Percentiles rank a stretch among this genome's conserved stretches.
These are phyloP conservation scores for Postia placenta DNA, from an alignment of 768 basidiomycete genomes.

Conservation along the genomic window DNA sequence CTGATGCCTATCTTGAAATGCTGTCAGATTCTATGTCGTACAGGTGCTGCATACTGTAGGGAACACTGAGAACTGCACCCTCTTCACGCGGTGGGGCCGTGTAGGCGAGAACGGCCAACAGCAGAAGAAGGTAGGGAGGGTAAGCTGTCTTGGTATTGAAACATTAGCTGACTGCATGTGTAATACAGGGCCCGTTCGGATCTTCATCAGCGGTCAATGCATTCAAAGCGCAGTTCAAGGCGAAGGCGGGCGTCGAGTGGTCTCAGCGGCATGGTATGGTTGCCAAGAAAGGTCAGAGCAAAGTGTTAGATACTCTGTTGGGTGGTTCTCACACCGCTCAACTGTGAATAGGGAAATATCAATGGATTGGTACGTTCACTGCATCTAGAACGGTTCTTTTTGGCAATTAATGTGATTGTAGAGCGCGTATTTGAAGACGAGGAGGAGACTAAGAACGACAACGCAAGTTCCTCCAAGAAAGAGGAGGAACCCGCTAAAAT, in stretches of 20 bases:
- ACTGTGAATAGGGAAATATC: constrained; percentile 47
- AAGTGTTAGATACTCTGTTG: neutral
- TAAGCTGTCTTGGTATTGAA: neutral
- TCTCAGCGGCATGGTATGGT: constrained; percentile 44
- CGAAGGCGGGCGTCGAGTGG: constrained; percentile 46
- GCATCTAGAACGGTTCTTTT: neutral
- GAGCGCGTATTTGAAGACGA: constrained; percentile 48
- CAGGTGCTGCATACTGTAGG: constrained; percentile 48
- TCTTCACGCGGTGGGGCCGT: constrained; percentile 58
- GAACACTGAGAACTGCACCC: constrained; percentile 26
- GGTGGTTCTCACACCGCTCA: neutral
- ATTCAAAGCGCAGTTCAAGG: constrained; percentile 58
- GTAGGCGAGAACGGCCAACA: constrained; percentile 50
- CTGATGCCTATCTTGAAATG: neutral
- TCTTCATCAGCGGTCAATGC: constrained; percentile 34
- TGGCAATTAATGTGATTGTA: constrained; percentile 13
- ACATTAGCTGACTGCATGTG: neutral
- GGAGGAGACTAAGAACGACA: constrained; percentile 23
- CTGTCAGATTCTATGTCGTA: constrained; percentile 48
- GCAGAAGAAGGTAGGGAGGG: constrained; percentile 39
- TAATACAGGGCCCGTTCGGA: constrained; percentile 41
- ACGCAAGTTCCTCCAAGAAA: constrained; percentile 22
- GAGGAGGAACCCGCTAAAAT: constrained; percentile 29
- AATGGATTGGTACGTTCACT: constrained; percentile 41
- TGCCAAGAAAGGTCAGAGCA: constrained; percentile 38